phyloP scores from a whole-genome alignment of 441 rosid species.

The Populus hybrid region DNA sequence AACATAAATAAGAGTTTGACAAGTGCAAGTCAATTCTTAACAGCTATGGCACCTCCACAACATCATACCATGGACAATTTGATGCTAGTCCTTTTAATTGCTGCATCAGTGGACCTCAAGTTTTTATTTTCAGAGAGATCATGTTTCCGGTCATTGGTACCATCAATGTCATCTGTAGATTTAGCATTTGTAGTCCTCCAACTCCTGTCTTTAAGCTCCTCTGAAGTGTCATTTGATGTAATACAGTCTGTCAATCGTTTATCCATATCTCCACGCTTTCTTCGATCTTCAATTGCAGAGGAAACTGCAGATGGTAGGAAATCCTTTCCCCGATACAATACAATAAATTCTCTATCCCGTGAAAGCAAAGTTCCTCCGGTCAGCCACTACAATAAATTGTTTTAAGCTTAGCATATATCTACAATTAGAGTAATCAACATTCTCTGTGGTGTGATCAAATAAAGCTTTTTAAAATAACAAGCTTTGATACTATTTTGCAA shows the following conservation, averaged over 20 bases:
- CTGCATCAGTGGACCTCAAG: slow-evolving; percentile 44
- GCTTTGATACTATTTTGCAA: not conserved
- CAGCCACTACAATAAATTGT: slow-evolving; percentile 62
- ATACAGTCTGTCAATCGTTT: slow-evolving; percentile 30
- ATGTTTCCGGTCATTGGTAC: slow-evolving; percentile 23
- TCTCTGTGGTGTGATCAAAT: not conserved
- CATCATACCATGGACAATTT: slow-evolving; percentile 73
- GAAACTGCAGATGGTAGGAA: slow-evolving; percentile 90
- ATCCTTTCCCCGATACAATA: slow-evolving; percentile 95
- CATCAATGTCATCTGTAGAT: slow-evolving; percentile 26
- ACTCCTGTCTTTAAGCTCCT: slow-evolving; percentile 25
- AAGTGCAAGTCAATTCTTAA: slow-evolving; percentile 12
- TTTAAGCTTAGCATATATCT: slow-evolving; percentile 15
- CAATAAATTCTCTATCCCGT: slow-evolving; percentile 84
- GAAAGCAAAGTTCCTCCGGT: slow-evolving; percentile 88
- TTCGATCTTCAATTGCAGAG: slow-evolving; percentile 78
- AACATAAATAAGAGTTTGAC: slow-evolving; percentile 15
- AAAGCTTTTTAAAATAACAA: not conserved
- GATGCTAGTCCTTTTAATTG: slow-evolving; percentile 52
- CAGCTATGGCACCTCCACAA: slow-evolving; percentile 18
- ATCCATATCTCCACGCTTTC: slow-evolving; percentile 41
- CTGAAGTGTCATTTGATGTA: slow-evolving; percentile 23
- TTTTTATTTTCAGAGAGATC: slow-evolving; percentile 33
- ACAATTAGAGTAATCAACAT: not conserved
- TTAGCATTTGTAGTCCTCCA: slow-evolving; percentile 10